Percentiles rank a stretch among this genome's conserved stretches.
Conservation (phyloP, 306 rosid species). For the Astragalus glycyphyllos region DNA sequence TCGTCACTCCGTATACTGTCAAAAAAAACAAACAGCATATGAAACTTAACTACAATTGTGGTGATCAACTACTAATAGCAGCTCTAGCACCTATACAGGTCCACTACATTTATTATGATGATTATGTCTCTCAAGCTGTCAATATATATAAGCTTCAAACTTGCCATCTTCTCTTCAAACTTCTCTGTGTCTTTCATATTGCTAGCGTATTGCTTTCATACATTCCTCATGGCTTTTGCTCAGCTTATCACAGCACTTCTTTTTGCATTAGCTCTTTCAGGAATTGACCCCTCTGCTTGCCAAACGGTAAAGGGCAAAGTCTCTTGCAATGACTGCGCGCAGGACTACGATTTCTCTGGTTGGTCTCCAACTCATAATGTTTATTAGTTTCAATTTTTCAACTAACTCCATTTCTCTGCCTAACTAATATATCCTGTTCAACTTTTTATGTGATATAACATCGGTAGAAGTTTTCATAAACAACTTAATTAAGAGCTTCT, state of each 20-base stretch:
- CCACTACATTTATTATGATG: constrained; percentile 42
- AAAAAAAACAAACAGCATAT: too few species aligned
- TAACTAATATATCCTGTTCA: too few species aligned
- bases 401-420: too few species aligned
- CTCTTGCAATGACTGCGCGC: constrained; percentile 74
- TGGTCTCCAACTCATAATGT: constrained; percentile 20
- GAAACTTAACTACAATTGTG: constrained; percentile 28
- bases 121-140: constrained; percentile 10
- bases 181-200: constrained; percentile 11
- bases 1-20: too few species aligned
- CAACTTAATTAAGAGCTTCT: too few species aligned
- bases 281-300: constrained; percentile 52
- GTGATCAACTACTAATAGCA: constrained; percentile 47
- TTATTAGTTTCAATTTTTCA: background rate
- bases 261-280: constrained; percentile 52
- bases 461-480: too few species aligned
- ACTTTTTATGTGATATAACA: too few species aligned
- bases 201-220: constrained; percentile 2
- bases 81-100: background rate
- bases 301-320: constrained; percentile 63
- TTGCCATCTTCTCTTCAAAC: constrained; percentile 29
- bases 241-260: constrained; percentile 51
- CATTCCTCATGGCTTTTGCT: constrained; percentile 56
- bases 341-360: constrained; percentile 67
- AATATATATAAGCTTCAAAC: constrained; percentile 39